phyloP scores from a whole-genome alignment of 768 basidiomycete genomes.

The Filobasidium floriforme region DNA sequence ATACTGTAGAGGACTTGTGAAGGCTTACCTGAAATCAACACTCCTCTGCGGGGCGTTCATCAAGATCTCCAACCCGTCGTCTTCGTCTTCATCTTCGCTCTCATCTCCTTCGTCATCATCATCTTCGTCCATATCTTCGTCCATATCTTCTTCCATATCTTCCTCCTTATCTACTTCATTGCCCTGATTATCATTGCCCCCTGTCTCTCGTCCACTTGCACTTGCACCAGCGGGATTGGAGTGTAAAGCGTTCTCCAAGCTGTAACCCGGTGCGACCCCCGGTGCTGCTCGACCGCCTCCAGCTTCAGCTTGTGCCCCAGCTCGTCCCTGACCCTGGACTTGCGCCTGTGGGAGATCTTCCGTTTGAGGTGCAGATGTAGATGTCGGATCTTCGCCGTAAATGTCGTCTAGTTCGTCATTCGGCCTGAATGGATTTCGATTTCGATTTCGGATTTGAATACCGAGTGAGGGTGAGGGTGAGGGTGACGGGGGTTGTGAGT shows the following conservation, averaged over 20 bases:
- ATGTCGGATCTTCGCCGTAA: slow-evolving; percentile 9
- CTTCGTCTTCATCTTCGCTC: slow-evolving; percentile 32
- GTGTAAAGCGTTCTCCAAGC: slow-evolving; percentile 25
- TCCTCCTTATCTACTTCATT: slow-evolving; percentile 28
- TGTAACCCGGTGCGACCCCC: not conserved
- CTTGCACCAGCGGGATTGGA: too few relatives aligned
- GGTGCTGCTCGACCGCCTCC: not conserved
- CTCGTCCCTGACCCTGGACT: too few relatives aligned
- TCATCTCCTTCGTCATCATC: slow-evolving; percentile 28
- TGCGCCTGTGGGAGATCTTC: too few relatives aligned
- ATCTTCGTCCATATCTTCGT: slow-evolving; percentile 32
- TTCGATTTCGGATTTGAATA: too few relatives aligned
- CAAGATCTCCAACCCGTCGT: slow-evolving; percentile 40
- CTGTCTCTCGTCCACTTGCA: too few relatives aligned
- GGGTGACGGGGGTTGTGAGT: too few relatives aligned
- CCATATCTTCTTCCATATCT: slow-evolving; percentile 28
- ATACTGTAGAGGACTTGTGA: not conserved
- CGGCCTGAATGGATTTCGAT: too few relatives aligned
- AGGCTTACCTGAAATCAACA: slow-evolving; percentile 41
- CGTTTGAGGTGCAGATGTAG: too few relatives aligned
- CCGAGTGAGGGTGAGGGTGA: too few relatives aligned
- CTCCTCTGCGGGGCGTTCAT: slow-evolving; percentile 30
- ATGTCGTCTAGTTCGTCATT: slow-evolving; percentile 17
- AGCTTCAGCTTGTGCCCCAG: too few relatives aligned
- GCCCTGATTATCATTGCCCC: slow-evolving; percentile 34